A percentile compares a stretch with the other conserved stretches of the same genome.
These are phyloP conservation scores for Tranzscheliella williamsii DNA, from an alignment of 1,284 basidiomycete genomes.

Conservation along the genomic window DNA sequence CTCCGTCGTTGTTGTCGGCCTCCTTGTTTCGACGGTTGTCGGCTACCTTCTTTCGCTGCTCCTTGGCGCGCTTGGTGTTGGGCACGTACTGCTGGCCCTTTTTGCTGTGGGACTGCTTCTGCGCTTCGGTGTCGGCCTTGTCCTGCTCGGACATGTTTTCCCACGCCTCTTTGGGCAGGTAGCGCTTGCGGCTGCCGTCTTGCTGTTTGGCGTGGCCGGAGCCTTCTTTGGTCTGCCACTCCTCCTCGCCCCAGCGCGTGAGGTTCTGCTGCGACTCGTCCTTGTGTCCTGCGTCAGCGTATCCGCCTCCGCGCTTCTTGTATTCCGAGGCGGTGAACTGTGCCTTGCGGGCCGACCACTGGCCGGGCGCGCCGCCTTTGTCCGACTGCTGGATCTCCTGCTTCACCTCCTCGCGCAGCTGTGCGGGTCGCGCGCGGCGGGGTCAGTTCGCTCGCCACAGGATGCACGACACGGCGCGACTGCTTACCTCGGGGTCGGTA, in stretches of 20 bases:
- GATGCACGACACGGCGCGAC: too few species aligned
- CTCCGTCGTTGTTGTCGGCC: slow-evolving; percentile 3
- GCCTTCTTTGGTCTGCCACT: slow-evolving; percentile 40
- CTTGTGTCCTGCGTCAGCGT: slow-evolving; percentile 27
- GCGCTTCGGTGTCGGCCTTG: slow-evolving; percentile 25
- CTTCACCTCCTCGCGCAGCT: slow-evolving; percentile 26
- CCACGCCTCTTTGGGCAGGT: slow-evolving; percentile 39
- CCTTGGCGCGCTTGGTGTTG: slow-evolving; percentile 22
- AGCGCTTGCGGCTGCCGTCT: slow-evolving; percentile 26
- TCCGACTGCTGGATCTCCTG: slow-evolving; percentile 27
- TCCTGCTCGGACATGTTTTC: slow-evolving; percentile 38
- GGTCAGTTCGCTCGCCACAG: too few species aligned
- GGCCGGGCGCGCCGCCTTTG: slow-evolving; percentile 33
- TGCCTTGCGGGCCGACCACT: slow-evolving; percentile 33
- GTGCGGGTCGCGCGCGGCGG: too few species aligned
- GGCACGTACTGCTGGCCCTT: slow-evolving; percentile 27
- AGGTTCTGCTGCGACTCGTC: slow-evolving; percentile 37
- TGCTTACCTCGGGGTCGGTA: slow-evolving; percentile 33
- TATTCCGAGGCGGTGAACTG: slow-evolving; percentile 34
- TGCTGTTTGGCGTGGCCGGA: slow-evolving; percentile 28
- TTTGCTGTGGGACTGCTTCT: slow-evolving; percentile 34
- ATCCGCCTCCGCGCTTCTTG: slow-evolving; percentile 36
- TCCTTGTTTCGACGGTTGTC: slow-evolving; percentile 3
- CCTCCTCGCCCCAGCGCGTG: slow-evolving; percentile 24
- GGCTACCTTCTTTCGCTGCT: slow-evolving; percentile 22